These are phyloP conservation scores for Mortierella sp. DNA, from an alignment of 371 early-diverging fungal species.

Conservation along the genomic window DNA sequence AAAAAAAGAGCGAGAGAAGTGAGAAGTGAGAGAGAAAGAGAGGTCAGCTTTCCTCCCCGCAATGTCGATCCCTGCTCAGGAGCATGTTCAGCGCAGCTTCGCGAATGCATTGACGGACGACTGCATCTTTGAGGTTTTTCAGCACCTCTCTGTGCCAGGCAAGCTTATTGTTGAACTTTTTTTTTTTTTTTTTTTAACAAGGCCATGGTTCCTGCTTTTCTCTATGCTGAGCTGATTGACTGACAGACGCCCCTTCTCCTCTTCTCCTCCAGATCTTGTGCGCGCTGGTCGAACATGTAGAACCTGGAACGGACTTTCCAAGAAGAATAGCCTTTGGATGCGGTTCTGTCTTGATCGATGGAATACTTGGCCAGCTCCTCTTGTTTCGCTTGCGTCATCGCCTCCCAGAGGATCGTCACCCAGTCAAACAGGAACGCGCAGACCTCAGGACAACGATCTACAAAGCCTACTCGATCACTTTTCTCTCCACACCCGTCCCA, in stretches of 20 bases:
- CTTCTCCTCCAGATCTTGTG: conserved; percentile 25
- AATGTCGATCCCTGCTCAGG: no score
- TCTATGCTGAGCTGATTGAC: neutral
- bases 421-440: conserved; percentile 15
- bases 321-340: conserved; percentile 45
- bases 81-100: no score
- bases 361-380: conserved; percentile 41
- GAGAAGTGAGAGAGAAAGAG: no score
- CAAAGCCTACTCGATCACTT: neutral
- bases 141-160: conserved; percentile 42
- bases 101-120: conserved; percentile 29
- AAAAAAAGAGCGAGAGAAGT: no score
- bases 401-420: no score
- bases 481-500: neutral
- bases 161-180: neutral
- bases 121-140: conserved; percentile 39
- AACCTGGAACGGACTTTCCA: conserved; percentile 29
- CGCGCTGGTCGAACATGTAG: conserved; percentile 22
- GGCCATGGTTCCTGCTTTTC: no score
- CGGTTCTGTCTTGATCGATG: conserved; percentile 41
- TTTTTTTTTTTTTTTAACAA: neutral
- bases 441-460: neutral
- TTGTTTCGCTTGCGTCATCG: neutral
- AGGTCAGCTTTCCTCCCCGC: no score
- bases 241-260: neutral